Base-by-base conservation (phyloP, 148 eudicot species). In the Chenopodium album region DNA sequence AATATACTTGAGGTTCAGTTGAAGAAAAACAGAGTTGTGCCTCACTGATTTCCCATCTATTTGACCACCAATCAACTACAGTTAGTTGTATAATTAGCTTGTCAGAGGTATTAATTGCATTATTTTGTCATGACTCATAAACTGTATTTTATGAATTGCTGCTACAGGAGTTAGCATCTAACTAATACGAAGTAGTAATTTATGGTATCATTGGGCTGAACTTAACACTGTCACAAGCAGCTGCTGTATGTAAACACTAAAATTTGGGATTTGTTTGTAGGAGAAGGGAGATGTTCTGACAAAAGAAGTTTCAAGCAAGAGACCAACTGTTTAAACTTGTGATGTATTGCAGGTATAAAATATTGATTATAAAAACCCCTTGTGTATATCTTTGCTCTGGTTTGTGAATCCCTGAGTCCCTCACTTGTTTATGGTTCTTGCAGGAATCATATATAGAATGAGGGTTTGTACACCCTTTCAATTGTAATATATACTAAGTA, bases 201-300 rank as follows among this genome's bases (percentile, higher is more conserved):
- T 32, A 31, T 23, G n/a, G 5, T 68, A 29, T 29, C 17, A 28
- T 67, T 31, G 17, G 17, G 26, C 80, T 48, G n/a, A 16, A 50
- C 2, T 37, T 16, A 62, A 31, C 23, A 67, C 48, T 22, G 22
- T 54, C 37, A 75, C 5, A 3, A 22, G 76, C 26, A 41, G 34
- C 60, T 62, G 22, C n/a, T 52, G n/a, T 56, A 7, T 71, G 9
- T 71, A n/a, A 72, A 59, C 48, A 76, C 62, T 60, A 22, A 26
- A 41, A 31, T 29, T 19, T 81, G 76, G 34, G 10, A 67, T 65
- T 22, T 76, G 64, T 31, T 82, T 85, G 84, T 88, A 90, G 93
- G 93, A 84, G 75, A 86, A 87, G 59, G 87, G 88, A 72, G 90
- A 86, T 83, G 87, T 78, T 80, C 77, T 87, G 59, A 83, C 64